Evolutionary conservation across 495 filamentous ascomycete genomes (phyloP), one percentile per base, ranked within the genome.

Genomic region (Rostrohypoxylon terebratum): DNA sequence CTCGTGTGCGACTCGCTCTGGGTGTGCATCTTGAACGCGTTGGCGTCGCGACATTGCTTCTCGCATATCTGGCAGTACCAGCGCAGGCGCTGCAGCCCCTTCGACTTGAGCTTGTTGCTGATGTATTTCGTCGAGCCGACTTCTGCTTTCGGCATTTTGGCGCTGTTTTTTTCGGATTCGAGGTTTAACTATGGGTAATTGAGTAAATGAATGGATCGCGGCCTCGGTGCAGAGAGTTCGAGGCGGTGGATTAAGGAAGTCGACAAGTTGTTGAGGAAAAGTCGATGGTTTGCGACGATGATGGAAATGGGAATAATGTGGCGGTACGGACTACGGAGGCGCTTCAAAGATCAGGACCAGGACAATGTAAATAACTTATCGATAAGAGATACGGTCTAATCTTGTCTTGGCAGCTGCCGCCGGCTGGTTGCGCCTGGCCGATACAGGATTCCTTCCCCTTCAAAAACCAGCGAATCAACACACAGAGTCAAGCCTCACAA

Each of bases 101-200:
- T 95, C 71, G 90, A 84, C 78, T 98, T 98, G 80, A 97, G 88
- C 79, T 93, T 91, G 81, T 98, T 98, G 80, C 85, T 87, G 53
- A 98, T 86, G 69, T 92, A 87, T 76, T 98, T 98, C 3, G 89
- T 93, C 31, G 88, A 90, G 23, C 96, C 96, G 20, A 92, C 89
- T 84, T 98, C 96, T 66, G 96, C 96, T 82, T 90, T 90, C 61
- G 92, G 92, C 96, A 98, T 99, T n/a, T 75, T 92, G 83, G 61
- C 60, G 63, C 51, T 28, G 40, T 66, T 44, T 48, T 44, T 48
- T 4, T 40, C 13, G 33, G 14, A 20, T 36, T n/a, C 20, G 14
- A 25, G 21, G 20, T 3, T 34, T n/a, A 13, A 25, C 18, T 13
- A 28, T 44, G 9, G 23, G 31, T 14, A 5, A 54, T 21, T 44